Percentiles rank a stretch among this genome's conserved stretches.
These are phyloP conservation scores for Aspergillus egyptiacus DNA, from an alignment of 495 filamentous ascomycete genomes.

Conservation along the genomic window DNA sequence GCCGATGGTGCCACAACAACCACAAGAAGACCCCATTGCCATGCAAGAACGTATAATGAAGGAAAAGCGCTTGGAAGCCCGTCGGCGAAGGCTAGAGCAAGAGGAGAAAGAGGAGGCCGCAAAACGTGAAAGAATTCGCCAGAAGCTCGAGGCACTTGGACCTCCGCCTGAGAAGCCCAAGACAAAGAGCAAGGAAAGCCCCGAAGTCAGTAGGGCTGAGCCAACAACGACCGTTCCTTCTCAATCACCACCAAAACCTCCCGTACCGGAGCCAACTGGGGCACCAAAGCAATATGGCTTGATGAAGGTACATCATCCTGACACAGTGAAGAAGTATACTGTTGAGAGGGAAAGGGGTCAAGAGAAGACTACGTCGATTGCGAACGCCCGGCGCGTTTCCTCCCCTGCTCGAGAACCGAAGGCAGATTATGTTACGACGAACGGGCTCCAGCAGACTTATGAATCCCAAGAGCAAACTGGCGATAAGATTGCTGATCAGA, in stretches of 20 bases:
- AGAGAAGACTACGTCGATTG: slow-evolving; percentile 29
- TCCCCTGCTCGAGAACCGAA: slow-evolving; percentile 34
- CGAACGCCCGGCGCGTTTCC: slow-evolving; percentile 25
- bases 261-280: slow-evolving; percentile 46
- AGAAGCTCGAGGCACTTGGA: slow-evolving; percentile 76
- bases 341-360: slow-evolving; percentile 33
- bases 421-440: slow-evolving; percentile 23
- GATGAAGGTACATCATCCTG: slow-evolving; percentile 54
- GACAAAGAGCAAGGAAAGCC: slow-evolving; percentile 28
- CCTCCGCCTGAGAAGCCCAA: slow-evolving; percentile 57
- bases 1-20: slow-evolving; percentile 26
- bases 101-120: slow-evolving; percentile 77
- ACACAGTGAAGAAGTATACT: slow-evolving; percentile 40
- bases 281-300: slow-evolving; percentile 53
- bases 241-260: slow-evolving; percentile 48
- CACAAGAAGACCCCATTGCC: slow-evolving; percentile 54
- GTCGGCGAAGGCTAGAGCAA: slow-evolving; percentile 71
- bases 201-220: slow-evolving; percentile 28
- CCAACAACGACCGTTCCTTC: slow-evolving; percentile 19
- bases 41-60: slow-evolving; percentile 82
- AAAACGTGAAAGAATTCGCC: slow-evolving; percentile 70
- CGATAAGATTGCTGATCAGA: slow-evolving; percentile 21
- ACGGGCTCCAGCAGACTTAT: slow-evolving; percentile 22
- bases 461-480: slow-evolving; percentile 18
- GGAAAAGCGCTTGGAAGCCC: slow-evolving; percentile 68